Conservation (phyloP, 192 early-diverging fungal genomes). For the Umbelopsis ramanniana region DNA sequence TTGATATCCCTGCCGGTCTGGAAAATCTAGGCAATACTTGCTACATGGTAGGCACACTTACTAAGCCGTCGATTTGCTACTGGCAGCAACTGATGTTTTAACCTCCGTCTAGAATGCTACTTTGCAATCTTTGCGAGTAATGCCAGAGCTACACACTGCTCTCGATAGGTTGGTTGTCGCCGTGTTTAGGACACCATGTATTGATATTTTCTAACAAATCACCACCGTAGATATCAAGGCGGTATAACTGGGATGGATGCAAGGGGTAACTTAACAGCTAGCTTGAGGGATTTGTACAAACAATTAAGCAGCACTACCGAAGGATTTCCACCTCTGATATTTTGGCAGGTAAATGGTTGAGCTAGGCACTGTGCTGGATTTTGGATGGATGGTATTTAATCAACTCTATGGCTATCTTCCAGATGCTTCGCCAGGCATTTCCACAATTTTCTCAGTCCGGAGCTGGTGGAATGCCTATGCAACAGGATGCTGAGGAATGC, state of each 20-base stretch:
- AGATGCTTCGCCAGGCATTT: conserved; percentile 75
- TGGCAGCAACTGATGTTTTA: background rate
- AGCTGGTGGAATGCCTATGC: conserved; percentile 70
- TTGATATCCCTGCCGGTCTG: conserved; percentile 90
- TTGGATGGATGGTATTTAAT: background rate
- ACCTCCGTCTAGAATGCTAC: conserved; percentile 72
- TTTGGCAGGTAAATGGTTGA: conserved; percentile 63
- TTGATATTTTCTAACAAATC: background rate
- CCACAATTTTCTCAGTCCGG: conserved; percentile 90
- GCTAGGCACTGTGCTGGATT: background rate
- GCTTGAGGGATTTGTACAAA: conserved; percentile 75
- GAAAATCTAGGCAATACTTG: conserved; percentile 93
- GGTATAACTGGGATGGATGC: conserved; percentile 51
- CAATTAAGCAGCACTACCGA: conserved; percentile 73
- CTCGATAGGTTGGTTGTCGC: conserved; percentile 52
- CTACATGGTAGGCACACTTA: conserved; percentile 60
- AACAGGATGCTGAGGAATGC: conserved; percentile 99
- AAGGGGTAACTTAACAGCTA: conserved; percentile 67
- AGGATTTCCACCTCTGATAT: conserved; percentile 76
- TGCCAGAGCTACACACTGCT: conserved; percentile 78
- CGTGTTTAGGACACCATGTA: background rate
- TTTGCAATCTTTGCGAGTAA: conserved; percentile 88
- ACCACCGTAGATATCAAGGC: conserved; percentile 44
- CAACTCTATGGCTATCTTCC: background rate
- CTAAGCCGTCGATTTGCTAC: too few species aligned